Conservation (phyloP, 768 basidiomycete genomes). For the Chlorophyllum brunneum region DNA sequence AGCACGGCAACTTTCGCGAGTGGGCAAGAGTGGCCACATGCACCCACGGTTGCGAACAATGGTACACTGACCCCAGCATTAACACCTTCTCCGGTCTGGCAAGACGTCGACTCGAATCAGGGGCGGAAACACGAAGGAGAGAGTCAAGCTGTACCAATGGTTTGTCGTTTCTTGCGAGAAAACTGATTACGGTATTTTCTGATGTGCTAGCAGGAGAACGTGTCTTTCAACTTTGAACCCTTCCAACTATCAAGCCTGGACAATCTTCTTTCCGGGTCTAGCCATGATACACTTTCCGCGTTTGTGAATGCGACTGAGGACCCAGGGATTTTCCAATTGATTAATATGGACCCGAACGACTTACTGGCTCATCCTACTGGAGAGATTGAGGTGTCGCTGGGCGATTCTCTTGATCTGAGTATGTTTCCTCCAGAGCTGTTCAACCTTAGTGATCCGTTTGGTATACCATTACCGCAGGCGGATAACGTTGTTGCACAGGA, state of each 20-base stretch:
- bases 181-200: neutral
- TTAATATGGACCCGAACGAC: conserved; percentile 26
- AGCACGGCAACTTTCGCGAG: conserved; percentile 7
- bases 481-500: neutral
- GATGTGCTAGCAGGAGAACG: conserved; percentile 15
- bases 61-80: conserved; percentile 9
- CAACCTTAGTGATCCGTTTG: conserved; percentile 2
- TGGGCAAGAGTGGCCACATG: conserved; percentile 8
- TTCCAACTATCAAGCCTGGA: conserved; percentile 12
- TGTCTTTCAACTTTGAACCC: conserved; percentile 20
- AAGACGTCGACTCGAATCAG: neutral
- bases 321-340: conserved; percentile 32
- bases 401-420: conserved; percentile 15
- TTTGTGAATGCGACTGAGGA: conserved; percentile 27
- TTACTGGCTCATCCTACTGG: conserved; percentile 31
- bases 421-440: conserved; percentile 7
- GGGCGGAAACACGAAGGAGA: neutral
- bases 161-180: neutral
- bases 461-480: neutral
- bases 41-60: neutral
- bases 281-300: conserved; percentile 25
- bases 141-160: neutral
- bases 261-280: conserved; percentile 1
- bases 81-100: conserved; percentile 7
- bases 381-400: conserved; percentile 34